phyloP scores from a whole-genome alignment of 352 stramenopile genomes.

The Saprolegnia parasitica region DNA sequence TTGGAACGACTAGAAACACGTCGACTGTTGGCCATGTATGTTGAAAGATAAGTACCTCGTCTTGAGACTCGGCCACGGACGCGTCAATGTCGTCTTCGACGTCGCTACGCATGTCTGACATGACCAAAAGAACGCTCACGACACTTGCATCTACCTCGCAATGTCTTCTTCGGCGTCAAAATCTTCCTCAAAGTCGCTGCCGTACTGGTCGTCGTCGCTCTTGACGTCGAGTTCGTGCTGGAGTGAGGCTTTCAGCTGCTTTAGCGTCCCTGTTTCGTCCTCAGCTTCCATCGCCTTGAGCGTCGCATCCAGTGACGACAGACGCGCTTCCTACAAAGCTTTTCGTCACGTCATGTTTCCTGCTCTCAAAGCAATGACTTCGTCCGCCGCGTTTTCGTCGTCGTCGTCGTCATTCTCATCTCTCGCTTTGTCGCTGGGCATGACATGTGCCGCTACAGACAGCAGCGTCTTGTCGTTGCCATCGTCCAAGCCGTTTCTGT shows the following conservation, averaged over 20 bases:
- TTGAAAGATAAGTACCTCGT: neutral
- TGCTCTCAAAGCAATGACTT: slow-evolving; percentile 20
- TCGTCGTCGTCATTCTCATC: slow-evolving; percentile 31
- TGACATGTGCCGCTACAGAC: neutral
- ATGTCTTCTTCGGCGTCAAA: slow-evolving; percentile 50
- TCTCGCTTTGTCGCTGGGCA: neutral
- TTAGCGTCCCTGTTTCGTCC: slow-evolving; percentile 69
- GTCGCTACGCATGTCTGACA: slow-evolving; percentile 35
- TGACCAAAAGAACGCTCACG: neutral
- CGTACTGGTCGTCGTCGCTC: slow-evolving; percentile 54
- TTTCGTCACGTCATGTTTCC: neutral
- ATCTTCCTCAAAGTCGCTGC: slow-evolving; percentile 75
- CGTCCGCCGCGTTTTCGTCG: slow-evolving; percentile 25
- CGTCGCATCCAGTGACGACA: slow-evolving; percentile 64
- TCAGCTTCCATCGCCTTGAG: slow-evolving; percentile 82
- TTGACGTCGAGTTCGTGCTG: slow-evolving; percentile 44
- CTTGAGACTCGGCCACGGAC: neutral
- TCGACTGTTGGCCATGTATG: neutral
- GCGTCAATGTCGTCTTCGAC: slow-evolving; percentile 53
- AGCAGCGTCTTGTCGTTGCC: slow-evolving; percentile 5
- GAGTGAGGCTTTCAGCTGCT: slow-evolving; percentile 69
- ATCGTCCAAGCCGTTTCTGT: slow-evolving; percentile 7
- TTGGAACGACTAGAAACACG: neutral
- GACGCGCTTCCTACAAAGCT: slow-evolving; percentile 40
- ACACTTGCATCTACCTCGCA: slow-evolving; percentile 41